A percentile compares a stretch with the other conserved stretches of the same genome.
Evolutionary conservation across 1,284 basidiomycete genomes (phyloP).

Genomic region (Sporisorium reilianum): DNA sequence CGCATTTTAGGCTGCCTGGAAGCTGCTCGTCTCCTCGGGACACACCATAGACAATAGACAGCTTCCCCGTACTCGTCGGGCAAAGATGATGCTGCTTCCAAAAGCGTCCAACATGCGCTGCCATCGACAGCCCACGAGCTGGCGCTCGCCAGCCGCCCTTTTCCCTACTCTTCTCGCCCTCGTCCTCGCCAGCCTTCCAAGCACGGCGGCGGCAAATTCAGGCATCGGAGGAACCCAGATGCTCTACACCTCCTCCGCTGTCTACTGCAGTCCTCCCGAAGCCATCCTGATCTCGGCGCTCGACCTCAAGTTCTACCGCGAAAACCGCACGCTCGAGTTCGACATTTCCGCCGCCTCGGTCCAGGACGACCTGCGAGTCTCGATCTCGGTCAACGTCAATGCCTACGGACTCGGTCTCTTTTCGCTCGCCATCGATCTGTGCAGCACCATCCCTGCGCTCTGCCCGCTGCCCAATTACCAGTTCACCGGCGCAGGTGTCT

Average conservation of each 20-base stretch:
- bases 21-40: too few relatives aligned
- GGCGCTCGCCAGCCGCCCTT: conserved; percentile 3
- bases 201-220: conserved; percentile 1
- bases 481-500: conserved; percentile 75
- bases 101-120: neutral
- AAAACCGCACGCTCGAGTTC: conserved; percentile 65
- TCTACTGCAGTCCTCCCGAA: conserved; percentile 64
- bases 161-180: conserved; percentile 11
- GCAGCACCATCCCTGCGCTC: conserved; percentile 55
- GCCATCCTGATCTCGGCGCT: conserved; percentile 62
- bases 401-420: conserved; percentile 65
- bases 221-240: conserved; percentile 40
- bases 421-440: conserved; percentile 64
- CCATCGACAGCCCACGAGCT: neutral
- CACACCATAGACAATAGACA: neutral
- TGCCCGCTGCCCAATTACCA: conserved; percentile 68
- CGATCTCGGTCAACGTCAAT: conserved; percentile 57
- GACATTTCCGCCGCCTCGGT: conserved; percentile 63
- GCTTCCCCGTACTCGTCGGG: neutral
- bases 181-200: conserved; percentile 13
- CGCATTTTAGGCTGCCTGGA: too few relatives aligned
- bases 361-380: conserved; percentile 44
- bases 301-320: conserved; percentile 58
- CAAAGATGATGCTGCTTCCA: conserved; percentile 7
- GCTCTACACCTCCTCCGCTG: conserved; percentile 61